Evolutionary conservation across 2,329 filamentous ascomycete genomes (phyloP).

Genomic region (Colletotrichum acutatum): DNA sequence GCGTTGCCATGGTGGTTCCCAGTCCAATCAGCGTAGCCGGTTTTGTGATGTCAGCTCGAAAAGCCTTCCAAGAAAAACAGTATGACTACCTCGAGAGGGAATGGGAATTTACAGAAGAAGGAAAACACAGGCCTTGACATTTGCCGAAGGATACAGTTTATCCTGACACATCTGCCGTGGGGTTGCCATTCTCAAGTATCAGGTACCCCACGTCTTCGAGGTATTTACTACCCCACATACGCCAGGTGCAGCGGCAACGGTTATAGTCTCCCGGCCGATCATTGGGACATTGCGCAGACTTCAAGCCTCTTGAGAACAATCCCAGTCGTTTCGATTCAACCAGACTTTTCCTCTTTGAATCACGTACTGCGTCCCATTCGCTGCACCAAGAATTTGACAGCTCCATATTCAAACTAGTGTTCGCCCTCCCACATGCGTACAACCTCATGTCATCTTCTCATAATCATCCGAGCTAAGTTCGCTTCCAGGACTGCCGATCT

Average conservation of each 20-base stretch:
- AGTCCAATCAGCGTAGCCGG: not conserved
- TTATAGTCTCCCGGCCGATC: conserved; percentile 44
- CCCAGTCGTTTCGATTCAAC: not conserved
- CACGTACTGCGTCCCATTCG: not conserved
- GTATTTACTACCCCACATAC: conserved; percentile 8
- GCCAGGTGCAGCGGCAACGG: not conserved
- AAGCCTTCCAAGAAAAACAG: too few relatives aligned
- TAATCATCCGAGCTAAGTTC: not conserved
- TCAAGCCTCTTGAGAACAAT: not conserved
- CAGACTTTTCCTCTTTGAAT: not conserved
- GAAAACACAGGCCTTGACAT: not conserved
- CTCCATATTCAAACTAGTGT: not conserved
- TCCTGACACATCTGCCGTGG: conserved; percentile 8
- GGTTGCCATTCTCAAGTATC: not conserved
- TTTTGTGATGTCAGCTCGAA: not conserved
- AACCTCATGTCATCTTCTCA: not conserved
- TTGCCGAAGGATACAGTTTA: conserved; percentile 2
- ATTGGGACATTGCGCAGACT: conserved; percentile 53
- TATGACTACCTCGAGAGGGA: too few relatives aligned
- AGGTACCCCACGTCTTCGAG: conserved; percentile 2
- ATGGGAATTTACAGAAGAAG: not conserved
- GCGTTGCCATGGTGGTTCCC: not conserved
- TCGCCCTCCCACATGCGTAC: not conserved
- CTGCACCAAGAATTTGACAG: not conserved
- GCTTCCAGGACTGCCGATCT: not conserved